Base-by-base conservation (phyloP, 2,329 filamentous ascomycete genomes). In the Colletotrichum tropicicola region DNA sequence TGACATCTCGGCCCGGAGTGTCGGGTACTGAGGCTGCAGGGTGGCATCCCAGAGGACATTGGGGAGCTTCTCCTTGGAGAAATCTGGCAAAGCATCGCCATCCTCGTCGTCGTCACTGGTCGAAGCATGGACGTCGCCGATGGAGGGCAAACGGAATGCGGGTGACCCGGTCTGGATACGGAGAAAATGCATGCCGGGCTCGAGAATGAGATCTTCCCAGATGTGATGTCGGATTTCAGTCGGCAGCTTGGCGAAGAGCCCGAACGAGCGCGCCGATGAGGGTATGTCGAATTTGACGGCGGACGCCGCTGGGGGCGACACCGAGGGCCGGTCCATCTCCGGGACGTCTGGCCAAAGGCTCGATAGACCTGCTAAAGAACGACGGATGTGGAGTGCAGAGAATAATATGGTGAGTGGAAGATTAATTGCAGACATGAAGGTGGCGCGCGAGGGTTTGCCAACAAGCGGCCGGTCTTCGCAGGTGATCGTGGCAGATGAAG, bases 101-200 rank as follows among this genome's bases (percentile, higher is more conserved):
- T 69, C 66, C 1, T 71, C 68, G 6, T 66, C 66, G 6, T 67
- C 60, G 7, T 45, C n/a, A 23, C 17, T 8, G 5, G 15, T 9
- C 17, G 37, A 5, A 25, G 21, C 27, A 17, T n/a, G 2, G 21
- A 25, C 2, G 15, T 10, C 12, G 41, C 3, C 15, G 21, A 21
- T 56, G 19, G 44, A 37, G 1, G 21, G 28, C 3, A 25, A 5
- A 28, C n/a, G 61, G 2, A 7, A 13, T 5, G 21, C 39, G 25
- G 39, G 58, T 5, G 43, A 45, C 9, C 19, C 19, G n/a, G 59
- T 55, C 21, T 60, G 21, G 28, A 67, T 43, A n/a, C 52, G 41
- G 59, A 79, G 68, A 41, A 78, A 79, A 41, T 78, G 73, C 69
- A 79, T 73, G 25, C 77, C 77, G 1, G 76, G 75, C 9, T 73